phyloP scores from a whole-genome alignment of 2,329 filamentous ascomycete genomes.

The Aspergillus spinulosporus region DNA sequence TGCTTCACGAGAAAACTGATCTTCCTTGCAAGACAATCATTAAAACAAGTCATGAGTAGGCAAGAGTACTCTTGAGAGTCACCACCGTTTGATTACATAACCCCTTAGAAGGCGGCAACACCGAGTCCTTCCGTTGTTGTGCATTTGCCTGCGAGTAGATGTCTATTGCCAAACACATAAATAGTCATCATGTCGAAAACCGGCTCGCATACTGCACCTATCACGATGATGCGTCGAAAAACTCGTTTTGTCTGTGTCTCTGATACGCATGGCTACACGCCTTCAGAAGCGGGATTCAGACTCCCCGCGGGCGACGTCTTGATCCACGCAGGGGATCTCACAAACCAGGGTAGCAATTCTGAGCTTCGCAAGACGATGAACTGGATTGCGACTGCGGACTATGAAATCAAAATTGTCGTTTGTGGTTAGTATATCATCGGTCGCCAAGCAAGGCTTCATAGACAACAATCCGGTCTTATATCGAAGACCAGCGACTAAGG shows the following conservation, averaged over 20 bases:
- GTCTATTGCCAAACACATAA: not conserved
- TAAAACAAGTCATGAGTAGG: not conserved
- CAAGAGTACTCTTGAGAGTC: not conserved
- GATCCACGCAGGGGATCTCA: slow-evolving; percentile 61
- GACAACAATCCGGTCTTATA: no score
- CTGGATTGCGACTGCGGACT: slow-evolving; percentile 56
- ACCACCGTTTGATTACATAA: not conserved
- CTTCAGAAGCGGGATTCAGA: slow-evolving; percentile 50
- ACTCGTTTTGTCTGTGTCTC: slow-evolving; percentile 61
- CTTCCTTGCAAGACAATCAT: slow-evolving; percentile 26
- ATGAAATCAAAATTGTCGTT: slow-evolving; percentile 57
- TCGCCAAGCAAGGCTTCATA: no score
- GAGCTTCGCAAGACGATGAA: slow-evolving; percentile 55
- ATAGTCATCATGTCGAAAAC: no score
- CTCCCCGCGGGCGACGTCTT: slow-evolving; percentile 59
- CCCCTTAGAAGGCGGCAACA: not conserved
- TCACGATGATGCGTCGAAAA: slow-evolving; percentile 33
- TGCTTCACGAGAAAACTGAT: slow-evolving; percentile 22
- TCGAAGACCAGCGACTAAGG: not conserved
- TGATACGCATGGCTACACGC: slow-evolving; percentile 58
- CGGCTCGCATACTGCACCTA: not conserved
- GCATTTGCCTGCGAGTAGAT: not conserved
- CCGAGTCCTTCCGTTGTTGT: not conserved
- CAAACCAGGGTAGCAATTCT: slow-evolving; percentile 54
- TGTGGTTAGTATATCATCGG: slow-evolving; percentile 45